Evolutionary conservation across 2,329 filamentous ascomycete species (phyloP).

Genomic region (Xylariaceae sp.): DNA sequence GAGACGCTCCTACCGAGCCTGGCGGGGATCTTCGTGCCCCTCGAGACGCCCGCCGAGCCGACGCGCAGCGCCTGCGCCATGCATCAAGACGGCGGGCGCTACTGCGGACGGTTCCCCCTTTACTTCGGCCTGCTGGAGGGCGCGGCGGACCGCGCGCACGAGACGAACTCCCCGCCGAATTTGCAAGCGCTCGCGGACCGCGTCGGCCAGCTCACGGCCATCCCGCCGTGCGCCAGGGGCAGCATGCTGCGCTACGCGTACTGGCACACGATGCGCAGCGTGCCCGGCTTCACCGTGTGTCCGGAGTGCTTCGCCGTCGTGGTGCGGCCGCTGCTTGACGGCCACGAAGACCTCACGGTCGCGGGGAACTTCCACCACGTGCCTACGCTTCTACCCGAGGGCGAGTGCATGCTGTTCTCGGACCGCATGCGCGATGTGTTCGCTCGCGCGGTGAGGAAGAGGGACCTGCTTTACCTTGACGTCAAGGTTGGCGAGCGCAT

Average conservation of each 20-base stretch:
- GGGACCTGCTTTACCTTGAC: constrained; percentile 63
- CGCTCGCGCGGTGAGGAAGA: constrained; percentile 57
- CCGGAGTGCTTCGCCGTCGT: constrained; percentile 80
- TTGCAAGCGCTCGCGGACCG: constrained; percentile 60
- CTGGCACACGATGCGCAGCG: constrained; percentile 74
- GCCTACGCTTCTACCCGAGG: constrained; percentile 51
- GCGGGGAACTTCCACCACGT: constrained; percentile 62
- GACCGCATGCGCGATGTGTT: constrained; percentile 74
- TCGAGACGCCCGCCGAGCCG: constrained; percentile 44
- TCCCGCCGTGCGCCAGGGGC: constrained; percentile 63
- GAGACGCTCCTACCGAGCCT: constrained; percentile 71
- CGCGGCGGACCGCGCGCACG: constrained; percentile 48
- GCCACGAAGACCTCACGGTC: constrained; percentile 44
- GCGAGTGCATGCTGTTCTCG: constrained; percentile 76
- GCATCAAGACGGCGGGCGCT: constrained; percentile 41
- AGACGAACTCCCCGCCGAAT: constrained; percentile 47
- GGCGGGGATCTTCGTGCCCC: constrained; percentile 58
- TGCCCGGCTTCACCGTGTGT: constrained; percentile 79
- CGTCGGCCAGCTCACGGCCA: constrained; percentile 53
- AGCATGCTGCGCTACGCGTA: constrained; percentile 55
- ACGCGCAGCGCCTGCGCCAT: constrained; percentile 63
- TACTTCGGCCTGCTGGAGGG: constrained; percentile 61
- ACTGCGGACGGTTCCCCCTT: constrained; percentile 47
- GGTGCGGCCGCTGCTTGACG: constrained; percentile 63
- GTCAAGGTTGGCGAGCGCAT: constrained; percentile 54